Conservation (phyloP, 1,284 basidiomycete genomes). For the Exobasidium rhododendri region DNA sequence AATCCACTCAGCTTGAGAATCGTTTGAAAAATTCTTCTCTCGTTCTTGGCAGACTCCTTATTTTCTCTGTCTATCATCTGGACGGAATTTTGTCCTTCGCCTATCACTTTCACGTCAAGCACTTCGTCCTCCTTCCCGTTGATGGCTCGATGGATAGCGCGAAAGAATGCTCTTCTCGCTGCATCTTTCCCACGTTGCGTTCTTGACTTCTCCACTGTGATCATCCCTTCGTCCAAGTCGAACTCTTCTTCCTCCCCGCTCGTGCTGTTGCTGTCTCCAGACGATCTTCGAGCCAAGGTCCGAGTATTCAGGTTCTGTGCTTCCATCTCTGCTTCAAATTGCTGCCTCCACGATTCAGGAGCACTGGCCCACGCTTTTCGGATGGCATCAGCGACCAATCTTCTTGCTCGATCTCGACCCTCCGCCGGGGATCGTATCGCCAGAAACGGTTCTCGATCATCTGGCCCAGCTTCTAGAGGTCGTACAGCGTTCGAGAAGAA, state of each 20-base stretch:
- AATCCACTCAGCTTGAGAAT: slow-evolving; percentile 32
- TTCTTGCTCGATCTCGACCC: slow-evolving; percentile 39
- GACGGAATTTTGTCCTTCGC: slow-evolving; percentile 20
- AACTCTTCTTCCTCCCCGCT: slow-evolving; percentile 12
- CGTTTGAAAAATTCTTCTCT: slow-evolving; percentile 26
- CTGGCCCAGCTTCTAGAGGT: slow-evolving; percentile 31
- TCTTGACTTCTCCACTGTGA: slow-evolving; percentile 18
- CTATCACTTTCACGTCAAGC: slow-evolving; percentile 18
- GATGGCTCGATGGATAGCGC: slow-evolving; percentile 43
- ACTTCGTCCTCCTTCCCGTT: slow-evolving; percentile 28
- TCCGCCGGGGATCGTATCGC: slow-evolving; percentile 47
- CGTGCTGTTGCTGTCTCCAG: slow-evolving; percentile 5
- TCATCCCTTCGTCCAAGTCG: slow-evolving; percentile 19
- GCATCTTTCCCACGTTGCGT: slow-evolving; percentile 27
- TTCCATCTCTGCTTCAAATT: slow-evolving; percentile 41
- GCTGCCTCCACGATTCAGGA: slow-evolving; percentile 48
- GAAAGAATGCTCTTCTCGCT: slow-evolving; percentile 38
- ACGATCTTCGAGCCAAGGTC: background rate
- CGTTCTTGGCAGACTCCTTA: slow-evolving; percentile 32
- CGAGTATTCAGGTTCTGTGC: background rate
- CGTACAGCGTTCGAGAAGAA: slow-evolving; percentile 40
- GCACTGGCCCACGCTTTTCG: slow-evolving; percentile 48
- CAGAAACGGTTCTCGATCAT: slow-evolving; percentile 44
- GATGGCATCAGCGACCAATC: slow-evolving; percentile 47
- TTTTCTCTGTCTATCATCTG: slow-evolving; percentile 20